Evolutionary conservation across 2,329 filamentous ascomycete species (phyloP), one percentile per base, ranked within the genome.

Genomic region (Fusarium sp.): DNA sequence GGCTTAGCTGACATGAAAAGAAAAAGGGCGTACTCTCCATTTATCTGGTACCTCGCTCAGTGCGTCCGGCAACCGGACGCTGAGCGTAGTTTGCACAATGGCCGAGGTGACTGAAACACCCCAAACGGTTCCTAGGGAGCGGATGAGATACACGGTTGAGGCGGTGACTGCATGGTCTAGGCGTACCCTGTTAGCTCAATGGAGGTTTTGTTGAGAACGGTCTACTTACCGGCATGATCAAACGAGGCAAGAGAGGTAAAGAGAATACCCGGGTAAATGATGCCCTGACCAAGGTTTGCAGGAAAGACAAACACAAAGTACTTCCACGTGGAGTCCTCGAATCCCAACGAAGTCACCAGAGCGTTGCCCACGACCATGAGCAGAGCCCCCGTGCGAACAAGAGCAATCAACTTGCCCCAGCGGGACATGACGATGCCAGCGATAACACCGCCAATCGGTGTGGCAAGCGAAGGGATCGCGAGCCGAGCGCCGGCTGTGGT

Each of bases 201-300:
- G 2, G 1, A 25, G n/a, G 45, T 66, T 20, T 50, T 38, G 11
- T 2, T 1, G 0, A 27, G 33, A 2, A 6, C 20, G 10, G 20
- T 16, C 20, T 2, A 75, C 85, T 74, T 81, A 91, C 90, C 88
- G 36, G 86, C 82, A 74, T 92, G 90, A 11, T 90, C 88, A 73
- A 92, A 92, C 0, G 89, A 88, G 5, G 91, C 89, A 4, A 92
- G 81, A 18, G 89, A 90, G 0, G 89, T 91, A 74, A 92, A 92
- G 1, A 92, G 79, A 22, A 90, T 85, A 0, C 85, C 84, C 0
- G 90, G 90, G 58, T 90, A 91, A 22, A 88, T 83, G 33, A 92
- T 89, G 1, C 90, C 90, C 71, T 90, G 89, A 0, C 90, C 90
- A 4, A 91, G 79, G 73, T 89, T 91, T 14, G 88, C 86, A 0